These are phyloP conservation scores for Penicillium hesseltinei DNA, from an alignment of 2,329 filamentous ascomycete species.

Conservation along the genomic window DNA sequence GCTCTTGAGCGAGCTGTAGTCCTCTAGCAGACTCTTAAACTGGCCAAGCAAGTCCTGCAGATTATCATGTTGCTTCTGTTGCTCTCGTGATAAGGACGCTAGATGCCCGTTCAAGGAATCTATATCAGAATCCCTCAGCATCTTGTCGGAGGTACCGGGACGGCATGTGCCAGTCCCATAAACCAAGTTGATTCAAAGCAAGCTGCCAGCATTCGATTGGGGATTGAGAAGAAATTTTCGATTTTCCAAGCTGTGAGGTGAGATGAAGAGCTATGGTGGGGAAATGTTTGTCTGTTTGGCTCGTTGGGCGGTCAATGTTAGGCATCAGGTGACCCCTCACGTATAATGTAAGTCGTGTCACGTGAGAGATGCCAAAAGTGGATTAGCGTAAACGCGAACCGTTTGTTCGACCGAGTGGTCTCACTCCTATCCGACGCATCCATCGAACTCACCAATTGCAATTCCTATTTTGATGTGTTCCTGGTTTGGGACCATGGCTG, in stretches of 20 bases:
- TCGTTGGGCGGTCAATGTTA: constrained; percentile 5
- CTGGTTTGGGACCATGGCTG: background rate
- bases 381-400: background rate
- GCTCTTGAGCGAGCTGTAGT: constrained; percentile 56
- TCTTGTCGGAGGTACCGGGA: constrained; percentile 15
- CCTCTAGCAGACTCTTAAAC: constrained; percentile 50
- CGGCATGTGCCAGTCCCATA: constrained; percentile 23
- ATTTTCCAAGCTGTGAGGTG: background rate
- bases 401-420: background rate
- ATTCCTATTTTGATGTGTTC: background rate
- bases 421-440: background rate
- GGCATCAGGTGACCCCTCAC: constrained; percentile 3
- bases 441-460: background rate
- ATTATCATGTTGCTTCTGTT: constrained; percentile 31
- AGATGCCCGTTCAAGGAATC: constrained; percentile 24
- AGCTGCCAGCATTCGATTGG: constrained; percentile 12
- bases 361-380: background rate
- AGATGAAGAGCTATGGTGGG: constrained; percentile 8
- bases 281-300: constrained; percentile 7
- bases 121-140: constrained; percentile 28
- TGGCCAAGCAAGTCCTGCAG: constrained; percentile 38
- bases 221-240: background rate
- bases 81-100: constrained; percentile 21
- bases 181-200: background rate
- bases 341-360: background rate